Evolutionary conservation across 2,329 filamentous ascomycete species (phyloP).

Genomic region (Fusarium sp.): DNA sequence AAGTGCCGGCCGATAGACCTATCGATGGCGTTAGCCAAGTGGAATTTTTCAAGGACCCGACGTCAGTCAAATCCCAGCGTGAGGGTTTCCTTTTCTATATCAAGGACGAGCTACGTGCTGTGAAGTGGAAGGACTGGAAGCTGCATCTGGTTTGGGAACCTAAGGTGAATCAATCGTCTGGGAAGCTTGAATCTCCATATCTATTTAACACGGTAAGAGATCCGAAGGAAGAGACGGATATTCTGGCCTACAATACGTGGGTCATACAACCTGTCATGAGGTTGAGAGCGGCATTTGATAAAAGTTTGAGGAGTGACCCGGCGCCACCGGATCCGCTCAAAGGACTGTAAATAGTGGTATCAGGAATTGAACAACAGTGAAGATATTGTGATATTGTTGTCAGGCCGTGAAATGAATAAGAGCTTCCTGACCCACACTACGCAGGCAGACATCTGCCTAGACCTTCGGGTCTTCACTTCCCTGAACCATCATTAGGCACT

Average conservation of each 20-base stretch:
- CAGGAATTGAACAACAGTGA: accelerated
- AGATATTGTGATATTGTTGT: not conserved
- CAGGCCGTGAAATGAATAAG: not conserved
- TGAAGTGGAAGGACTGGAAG: slow-evolving; percentile 54
- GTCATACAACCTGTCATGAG: slow-evolving; percentile 49
- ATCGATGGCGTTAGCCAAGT: slow-evolving; percentile 50
- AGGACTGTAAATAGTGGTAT: slow-evolving; percentile 17
- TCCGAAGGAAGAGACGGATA: slow-evolving; percentile 51
- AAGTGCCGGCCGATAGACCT: slow-evolving; percentile 45
- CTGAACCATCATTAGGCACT: too few relatives aligned
- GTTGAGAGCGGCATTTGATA: slow-evolving; percentile 44
- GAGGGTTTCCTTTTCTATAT: slow-evolving; percentile 51
- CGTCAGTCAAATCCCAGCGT: slow-evolving; percentile 26
- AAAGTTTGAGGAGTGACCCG: slow-evolving; percentile 48
- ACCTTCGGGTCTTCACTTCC: too few relatives aligned
- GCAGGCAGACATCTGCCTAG: too few relatives aligned
- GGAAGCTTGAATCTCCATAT: slow-evolving; percentile 50
- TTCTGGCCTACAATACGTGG: slow-evolving; percentile 50
- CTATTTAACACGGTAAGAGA: slow-evolving; percentile 50
- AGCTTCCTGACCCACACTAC: too few relatives aligned
- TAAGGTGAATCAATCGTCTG: slow-evolving; percentile 50
- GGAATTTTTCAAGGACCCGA: slow-evolving; percentile 43
- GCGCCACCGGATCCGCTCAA: slow-evolving; percentile 51
- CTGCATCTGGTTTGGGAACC: slow-evolving; percentile 52
- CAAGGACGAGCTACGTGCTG: slow-evolving; percentile 51